Evolutionary conservation across 2,329 filamentous ascomycete species (phyloP), one percentile per base, ranked within the genome.

Genomic region (Arthrobotrys sinensis): DNA sequence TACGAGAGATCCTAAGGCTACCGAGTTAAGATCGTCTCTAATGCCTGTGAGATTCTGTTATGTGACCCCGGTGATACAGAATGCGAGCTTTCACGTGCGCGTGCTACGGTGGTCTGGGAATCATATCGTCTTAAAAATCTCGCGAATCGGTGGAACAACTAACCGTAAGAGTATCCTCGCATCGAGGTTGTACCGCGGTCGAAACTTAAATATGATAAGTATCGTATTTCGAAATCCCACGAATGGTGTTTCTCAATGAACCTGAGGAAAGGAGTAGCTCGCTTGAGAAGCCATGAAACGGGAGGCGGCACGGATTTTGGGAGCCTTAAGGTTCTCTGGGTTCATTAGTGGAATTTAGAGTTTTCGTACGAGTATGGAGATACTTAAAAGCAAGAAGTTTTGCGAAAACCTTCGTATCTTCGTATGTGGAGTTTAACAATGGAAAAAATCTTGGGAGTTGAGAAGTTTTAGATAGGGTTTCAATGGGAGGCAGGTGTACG

Each of bases 71-170:
- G 32, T 52, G 12, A 40, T 40, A 48, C 40, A 16, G 11, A 12
- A 48, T 28, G 38, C 40, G 3, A 11, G 14, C 12, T 36, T 65
- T 66, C 70, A 75, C 70, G 63, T 75, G 70, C n/a, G 32, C 45
- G 28, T 76, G 21, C 24, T 45, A 76, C 45, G 36, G 45, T 64
- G 38, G 34, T 46, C 11, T 32, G 3, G 24, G 32, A 43, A 16
- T 40, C 14, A 21, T 57, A 40, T 43, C 34, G 55, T 24, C 32
- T 32, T 19, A 11, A 24, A 28, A 69, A 62, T 48, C 53, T 69
- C 64, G 71, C 71, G 64, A 57, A 76, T 68, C 64, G 64, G 64
- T 76, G 45, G 12, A 53, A 76, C 71, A 53, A n/a, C 19, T 6
- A 12, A 38, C 21, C 5, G 55, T 3, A 24, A 45, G 40, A 46